Conservation (phyloP, 2,329 filamentous ascomycete genomes). For the Periglandula ipomoeae region DNA sequence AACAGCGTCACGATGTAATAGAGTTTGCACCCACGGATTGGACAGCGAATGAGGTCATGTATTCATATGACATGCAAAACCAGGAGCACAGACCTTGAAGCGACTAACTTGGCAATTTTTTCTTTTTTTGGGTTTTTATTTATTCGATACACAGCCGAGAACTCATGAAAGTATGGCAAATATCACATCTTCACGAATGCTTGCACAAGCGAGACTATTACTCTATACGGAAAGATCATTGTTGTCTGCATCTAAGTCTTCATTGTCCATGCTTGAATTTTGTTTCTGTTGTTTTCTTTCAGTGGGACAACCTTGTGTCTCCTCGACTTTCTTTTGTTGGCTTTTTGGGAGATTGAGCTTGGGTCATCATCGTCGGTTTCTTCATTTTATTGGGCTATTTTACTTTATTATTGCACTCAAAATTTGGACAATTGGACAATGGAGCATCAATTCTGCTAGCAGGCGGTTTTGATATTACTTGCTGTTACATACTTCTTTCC, state of each 20-base stretch:
- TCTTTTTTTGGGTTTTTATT: background rate
- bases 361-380: background rate
- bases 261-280: background rate
- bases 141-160: background rate
- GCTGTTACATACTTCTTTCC: background rate
- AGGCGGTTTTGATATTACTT: conserved; percentile 1
- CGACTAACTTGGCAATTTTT: background rate
- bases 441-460: conserved; percentile 1
- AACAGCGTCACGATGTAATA: background rate
- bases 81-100: background rate
- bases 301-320: too few species aligned
- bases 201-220: background rate
- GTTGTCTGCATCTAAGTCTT: background rate
- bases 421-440: conserved; percentile 2
- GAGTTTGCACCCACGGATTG: background rate
- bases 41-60: background rate
- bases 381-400: background rate
- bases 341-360: background rate
- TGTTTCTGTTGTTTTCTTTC: background rate
- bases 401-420: background rate
- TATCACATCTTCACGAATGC: conserved; percentile 1
- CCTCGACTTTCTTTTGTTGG: background rate
- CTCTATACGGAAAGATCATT: background rate
- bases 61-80: background rate
- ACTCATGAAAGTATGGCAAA: background rate